A percentile compares a stretch with the other conserved stretches of the same genome.
These are phyloP conservation scores for Pleurotus giganteus DNA, from an alignment of 768 basidiomycete species.

Conservation along the genomic window DNA sequence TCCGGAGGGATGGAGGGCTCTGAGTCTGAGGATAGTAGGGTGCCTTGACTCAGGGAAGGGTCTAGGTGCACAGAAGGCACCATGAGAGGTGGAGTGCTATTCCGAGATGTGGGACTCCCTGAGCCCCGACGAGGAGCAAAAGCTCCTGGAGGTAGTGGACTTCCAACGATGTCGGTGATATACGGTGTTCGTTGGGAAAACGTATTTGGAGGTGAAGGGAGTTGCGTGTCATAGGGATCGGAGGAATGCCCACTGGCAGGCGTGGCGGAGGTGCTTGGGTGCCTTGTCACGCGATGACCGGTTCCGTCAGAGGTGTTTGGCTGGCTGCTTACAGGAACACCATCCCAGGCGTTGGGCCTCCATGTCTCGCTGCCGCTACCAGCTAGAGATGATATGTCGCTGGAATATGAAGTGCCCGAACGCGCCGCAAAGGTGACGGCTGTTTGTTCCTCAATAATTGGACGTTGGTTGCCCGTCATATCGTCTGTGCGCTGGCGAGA, in stretches of 20 bases:
- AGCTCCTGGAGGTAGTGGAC: neutral
- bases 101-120: neutral
- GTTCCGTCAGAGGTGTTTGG: neutral
- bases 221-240: neutral
- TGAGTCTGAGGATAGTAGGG: neutral
- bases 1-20: neutral
- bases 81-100: constrained; percentile 5
- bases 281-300: neutral
- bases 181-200: constrained; percentile 2
- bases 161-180: neutral
- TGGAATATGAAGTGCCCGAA: constrained; percentile 1
- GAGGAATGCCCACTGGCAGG: neutral
- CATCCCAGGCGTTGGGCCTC: neutral
- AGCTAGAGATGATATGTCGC: constrained; percentile 1
- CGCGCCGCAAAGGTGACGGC: constrained; percentile 7
- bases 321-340: neutral
- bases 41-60: neutral
- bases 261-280: neutral
- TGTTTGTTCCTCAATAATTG: constrained; percentile 4
- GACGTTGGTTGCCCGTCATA: neutral
- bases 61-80: constrained; percentile 1
- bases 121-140: neutral
- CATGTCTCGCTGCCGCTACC: neutral
- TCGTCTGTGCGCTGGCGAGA: neutral
- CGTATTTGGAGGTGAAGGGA: constrained; percentile 2